These are phyloP conservation scores for Aspergillus texensis DNA, from an alignment of 2,329 filamentous ascomycete genomes.

Conservation along the genomic window DNA sequence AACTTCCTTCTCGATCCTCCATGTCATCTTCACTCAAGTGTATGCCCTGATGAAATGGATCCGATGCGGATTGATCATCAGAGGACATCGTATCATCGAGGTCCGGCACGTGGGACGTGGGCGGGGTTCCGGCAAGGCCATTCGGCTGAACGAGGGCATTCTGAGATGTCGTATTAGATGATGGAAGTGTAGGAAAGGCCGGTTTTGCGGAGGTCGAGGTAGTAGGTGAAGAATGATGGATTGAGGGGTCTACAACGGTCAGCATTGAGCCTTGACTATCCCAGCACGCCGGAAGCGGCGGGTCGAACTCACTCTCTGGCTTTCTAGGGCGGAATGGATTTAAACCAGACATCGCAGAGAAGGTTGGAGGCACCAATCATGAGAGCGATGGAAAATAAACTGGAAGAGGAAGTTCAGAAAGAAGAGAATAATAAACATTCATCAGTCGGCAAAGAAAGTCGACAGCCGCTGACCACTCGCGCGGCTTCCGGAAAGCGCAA, in stretches of 20 bases:
- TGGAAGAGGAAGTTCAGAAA: slow-evolving; percentile 14
- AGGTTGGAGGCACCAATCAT: slow-evolving; percentile 32
- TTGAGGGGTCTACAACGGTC: slow-evolving; percentile 18
- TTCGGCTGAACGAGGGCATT: slow-evolving; percentile 22
- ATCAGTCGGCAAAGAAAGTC: slow-evolving; percentile 6
- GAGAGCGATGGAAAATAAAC: slow-evolving; percentile 26
- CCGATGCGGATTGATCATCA: slow-evolving; percentile 34
- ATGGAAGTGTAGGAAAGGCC: slow-evolving; percentile 9
- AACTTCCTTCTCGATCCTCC: slow-evolving; percentile 9
- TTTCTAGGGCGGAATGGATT: slow-evolving; percentile 55
- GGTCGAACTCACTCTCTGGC: slow-evolving; percentile 34
- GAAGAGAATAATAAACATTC: slow-evolving; percentile 16
- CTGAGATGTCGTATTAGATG: slow-evolving; percentile 12
- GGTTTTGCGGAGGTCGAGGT: slow-evolving; percentile 9
- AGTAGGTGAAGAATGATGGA: slow-evolving; percentile 12
- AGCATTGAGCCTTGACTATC: slow-evolving; percentile 4
- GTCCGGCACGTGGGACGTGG: slow-evolving; percentile 25
- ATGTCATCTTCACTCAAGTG: slow-evolving; percentile 30
- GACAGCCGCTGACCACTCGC: slow-evolving; percentile 10
- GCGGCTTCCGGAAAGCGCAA: slow-evolving; percentile 18
- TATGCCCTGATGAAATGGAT: slow-evolving; percentile 43
- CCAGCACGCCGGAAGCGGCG: slow-evolving; percentile 17
- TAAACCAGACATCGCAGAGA: slow-evolving; percentile 49
- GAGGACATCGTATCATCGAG: slow-evolving; percentile 32
- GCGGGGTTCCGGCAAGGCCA: slow-evolving; percentile 24